phyloP scores from a whole-genome alignment of 441 rosid species.

The Biscutella auriculata region DNA sequence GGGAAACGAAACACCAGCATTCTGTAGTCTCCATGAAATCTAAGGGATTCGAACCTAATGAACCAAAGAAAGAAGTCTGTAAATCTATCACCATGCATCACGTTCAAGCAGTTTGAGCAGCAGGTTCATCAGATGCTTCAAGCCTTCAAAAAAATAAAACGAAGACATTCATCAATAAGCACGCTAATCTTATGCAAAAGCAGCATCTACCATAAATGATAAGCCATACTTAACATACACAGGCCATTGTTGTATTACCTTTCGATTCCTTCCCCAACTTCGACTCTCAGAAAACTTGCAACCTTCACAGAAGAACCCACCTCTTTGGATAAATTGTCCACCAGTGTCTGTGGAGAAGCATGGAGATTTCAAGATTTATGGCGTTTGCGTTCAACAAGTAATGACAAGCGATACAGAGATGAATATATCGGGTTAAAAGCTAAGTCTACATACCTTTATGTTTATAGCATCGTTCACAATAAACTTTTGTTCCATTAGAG shows the following conservation, averaged over 20 bases:
- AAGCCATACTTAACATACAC: neutral
- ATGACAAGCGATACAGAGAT: neutral
- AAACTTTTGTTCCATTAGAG: slow-evolving; percentile 80
- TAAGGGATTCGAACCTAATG: neutral
- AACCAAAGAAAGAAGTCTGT: neutral
- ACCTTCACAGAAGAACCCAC: slow-evolving; percentile 71
- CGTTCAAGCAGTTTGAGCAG: slow-evolving; percentile 56
- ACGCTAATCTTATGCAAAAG: neutral
- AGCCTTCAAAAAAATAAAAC: slow-evolving; percentile 35
- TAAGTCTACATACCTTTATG: slow-evolving; percentile 42
- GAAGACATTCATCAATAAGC: neutral
- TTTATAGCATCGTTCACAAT: slow-evolving; percentile 48
- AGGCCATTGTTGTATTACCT: slow-evolving; percentile 32
- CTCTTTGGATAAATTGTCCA: slow-evolving; percentile 60
- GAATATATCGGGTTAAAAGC: neutral
- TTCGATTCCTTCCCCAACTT: slow-evolving; percentile 93
- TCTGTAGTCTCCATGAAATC: neutral
- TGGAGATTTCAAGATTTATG: no score
- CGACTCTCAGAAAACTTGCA: slow-evolving; percentile 72
- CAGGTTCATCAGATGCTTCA: slow-evolving; percentile 53
- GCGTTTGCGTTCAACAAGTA: neutral
- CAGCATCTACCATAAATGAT: neutral
- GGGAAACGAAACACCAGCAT: no score
- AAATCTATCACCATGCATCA: neutral
- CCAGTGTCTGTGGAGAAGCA: slow-evolving; percentile 35